phyloP scores from a whole-genome alignment of 73 alveolate genomes.

The Breviolum minutum region DNA sequence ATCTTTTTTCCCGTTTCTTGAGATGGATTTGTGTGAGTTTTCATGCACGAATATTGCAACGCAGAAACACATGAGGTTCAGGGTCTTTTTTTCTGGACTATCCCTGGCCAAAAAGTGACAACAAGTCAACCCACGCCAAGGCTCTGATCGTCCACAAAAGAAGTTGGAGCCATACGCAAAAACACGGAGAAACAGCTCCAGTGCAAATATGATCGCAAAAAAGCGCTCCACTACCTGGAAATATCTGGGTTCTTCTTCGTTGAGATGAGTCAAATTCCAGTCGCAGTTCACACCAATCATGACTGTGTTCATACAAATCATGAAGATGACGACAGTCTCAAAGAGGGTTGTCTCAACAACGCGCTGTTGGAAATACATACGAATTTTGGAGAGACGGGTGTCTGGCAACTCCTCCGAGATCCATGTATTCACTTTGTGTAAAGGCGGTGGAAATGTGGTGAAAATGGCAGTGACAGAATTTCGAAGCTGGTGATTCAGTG shows the following conservation, averaged over 20 bases:
- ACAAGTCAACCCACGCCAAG: neutral
- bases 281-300: conserved; percentile 62
- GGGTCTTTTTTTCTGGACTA: no score
- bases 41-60: no score
- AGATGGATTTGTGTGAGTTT: no score
- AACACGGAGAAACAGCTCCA: conserved; percentile 32
- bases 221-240: conserved; percentile 12
- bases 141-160: conserved; percentile 36
- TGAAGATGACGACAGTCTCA: conserved; percentile 37
- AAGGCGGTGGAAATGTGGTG: conserved; percentile 25
- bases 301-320: conserved; percentile 54
- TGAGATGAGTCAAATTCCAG: conserved; percentile 66
- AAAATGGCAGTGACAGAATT: conserved; percentile 38
- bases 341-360: conserved; percentile 47
- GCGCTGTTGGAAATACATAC: neutral
- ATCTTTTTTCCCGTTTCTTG: no score
- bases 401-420: neutral
- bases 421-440: conserved; percentile 31
- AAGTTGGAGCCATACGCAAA: conserved; percentile 41
- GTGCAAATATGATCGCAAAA: conserved; percentile 35
- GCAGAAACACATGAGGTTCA: no score
- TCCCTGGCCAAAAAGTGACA: neutral
- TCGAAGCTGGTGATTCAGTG: conserved; percentile 33
- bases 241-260: conserved; percentile 37
- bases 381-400: neutral